phyloP scores from a whole-genome alignment of 352 stramenopile genomes.

The Pythium aquatile region DNA sequence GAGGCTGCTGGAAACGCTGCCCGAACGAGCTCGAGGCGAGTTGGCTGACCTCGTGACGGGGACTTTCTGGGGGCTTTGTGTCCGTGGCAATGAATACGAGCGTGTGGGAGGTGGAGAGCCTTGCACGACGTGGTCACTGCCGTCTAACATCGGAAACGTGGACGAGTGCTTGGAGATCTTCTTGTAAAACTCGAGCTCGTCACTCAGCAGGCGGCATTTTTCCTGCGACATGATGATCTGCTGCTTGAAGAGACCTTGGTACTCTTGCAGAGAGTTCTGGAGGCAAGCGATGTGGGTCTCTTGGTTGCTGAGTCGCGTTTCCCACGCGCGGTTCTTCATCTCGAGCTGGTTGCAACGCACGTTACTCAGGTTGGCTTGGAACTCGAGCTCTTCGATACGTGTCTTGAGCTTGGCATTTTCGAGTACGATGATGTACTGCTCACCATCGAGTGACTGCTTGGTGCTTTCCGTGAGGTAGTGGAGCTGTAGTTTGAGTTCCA shows the following conservation, averaged over 20 bases:
- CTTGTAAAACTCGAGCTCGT: slow-evolving; percentile 85
- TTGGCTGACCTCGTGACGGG: neutral
- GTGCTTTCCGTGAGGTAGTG: slow-evolving; percentile 70
- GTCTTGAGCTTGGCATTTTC: slow-evolving; percentile 74
- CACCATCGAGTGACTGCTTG: slow-evolving; percentile 53
- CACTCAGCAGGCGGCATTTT: slow-evolving; percentile 67
- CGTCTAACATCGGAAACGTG: slow-evolving; percentile 21
- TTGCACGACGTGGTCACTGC: neutral
- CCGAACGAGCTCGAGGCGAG: neutral
- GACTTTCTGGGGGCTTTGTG: slow-evolving; percentile 15
- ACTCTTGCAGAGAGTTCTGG: slow-evolving; percentile 76
- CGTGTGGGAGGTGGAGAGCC: slow-evolving; percentile 4
- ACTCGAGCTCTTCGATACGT: slow-evolving; percentile 68
- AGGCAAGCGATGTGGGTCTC: slow-evolving; percentile 72
- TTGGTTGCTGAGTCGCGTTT: slow-evolving; percentile 70
- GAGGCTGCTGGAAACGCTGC: neutral
- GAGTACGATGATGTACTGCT: slow-evolving; percentile 60
- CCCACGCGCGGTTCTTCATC: slow-evolving; percentile 66
- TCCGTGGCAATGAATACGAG: slow-evolving; percentile 9
- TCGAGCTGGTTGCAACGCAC: slow-evolving; percentile 60
- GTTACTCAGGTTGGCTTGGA: slow-evolving; percentile 59
- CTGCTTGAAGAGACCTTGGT: slow-evolving; percentile 78
- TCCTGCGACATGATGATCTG: slow-evolving; percentile 83
- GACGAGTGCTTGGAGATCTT: slow-evolving; percentile 49
- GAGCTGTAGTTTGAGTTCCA: slow-evolving; percentile 75